Conservation (phyloP, 306 rosid species). For the Aeschynomene evenia region DNA sequence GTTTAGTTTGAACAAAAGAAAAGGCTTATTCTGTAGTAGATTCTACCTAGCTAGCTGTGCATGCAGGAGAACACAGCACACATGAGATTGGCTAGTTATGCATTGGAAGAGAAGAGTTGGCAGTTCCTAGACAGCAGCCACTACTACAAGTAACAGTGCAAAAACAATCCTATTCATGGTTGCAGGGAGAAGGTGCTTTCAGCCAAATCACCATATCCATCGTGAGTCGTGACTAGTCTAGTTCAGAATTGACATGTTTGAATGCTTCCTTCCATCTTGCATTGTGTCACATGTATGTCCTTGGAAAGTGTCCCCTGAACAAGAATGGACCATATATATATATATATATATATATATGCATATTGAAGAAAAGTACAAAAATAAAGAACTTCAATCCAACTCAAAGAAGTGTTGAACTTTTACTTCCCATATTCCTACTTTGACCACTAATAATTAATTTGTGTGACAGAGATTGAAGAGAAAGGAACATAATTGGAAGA, state of each 20-base stretch:
- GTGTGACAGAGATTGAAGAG: no score
- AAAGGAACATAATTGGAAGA: no score
- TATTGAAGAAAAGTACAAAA: neutral
- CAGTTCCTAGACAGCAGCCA: conserved; percentile 6
- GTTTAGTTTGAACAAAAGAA: no score
- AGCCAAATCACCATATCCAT: conserved; percentile 9
- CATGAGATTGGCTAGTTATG: neutral
- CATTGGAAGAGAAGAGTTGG: conserved; percentile 4
- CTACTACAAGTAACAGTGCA: neutral
- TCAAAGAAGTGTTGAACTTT: neutral
- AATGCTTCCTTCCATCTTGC: conserved; percentile 20
- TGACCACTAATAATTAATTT: no score
- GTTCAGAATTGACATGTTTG: conserved; percentile 16
- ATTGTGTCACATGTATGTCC: conserved; percentile 33
- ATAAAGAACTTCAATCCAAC: neutral
- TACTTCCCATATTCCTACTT: neutral
- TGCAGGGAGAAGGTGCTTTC: conserved; percentile 12
- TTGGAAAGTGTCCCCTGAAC: neutral
- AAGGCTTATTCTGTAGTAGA: neutral
- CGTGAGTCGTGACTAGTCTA: neutral
- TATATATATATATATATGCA: no score
- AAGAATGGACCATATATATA: neutral
- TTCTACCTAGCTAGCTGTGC: neutral
- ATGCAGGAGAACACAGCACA: neutral
- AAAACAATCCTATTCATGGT: neutral